Percentiles rank a stretch among this genome's conserved stretches.
phyloP scores from a whole-genome alignment of 164 flowering plant species.

The grape (Vitis vinifera) region DNA sequence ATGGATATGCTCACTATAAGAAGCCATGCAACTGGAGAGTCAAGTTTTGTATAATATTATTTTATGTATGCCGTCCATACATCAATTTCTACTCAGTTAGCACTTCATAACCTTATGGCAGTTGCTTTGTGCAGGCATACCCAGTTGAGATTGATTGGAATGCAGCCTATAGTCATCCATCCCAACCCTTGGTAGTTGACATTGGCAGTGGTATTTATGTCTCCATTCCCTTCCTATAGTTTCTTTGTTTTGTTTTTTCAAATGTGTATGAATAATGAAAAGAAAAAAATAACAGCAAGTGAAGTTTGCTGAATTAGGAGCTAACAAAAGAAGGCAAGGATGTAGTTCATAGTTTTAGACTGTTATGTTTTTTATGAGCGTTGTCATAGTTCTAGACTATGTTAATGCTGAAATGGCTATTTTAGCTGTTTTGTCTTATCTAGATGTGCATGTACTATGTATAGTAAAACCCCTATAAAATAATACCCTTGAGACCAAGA shows the following conservation, averaged over 20 bases:
- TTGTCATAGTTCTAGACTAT: too few species aligned
- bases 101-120: too few species aligned
- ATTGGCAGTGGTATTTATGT: constrained; percentile 78
- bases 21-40: neutral
- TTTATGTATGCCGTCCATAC: neutral
- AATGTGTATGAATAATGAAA: neutral
- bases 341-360: too few species aligned
- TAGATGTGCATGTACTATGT: too few species aligned
- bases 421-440: too few species aligned
- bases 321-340: neutral
- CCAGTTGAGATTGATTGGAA: constrained; percentile 71
- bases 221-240: neutral
- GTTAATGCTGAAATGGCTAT: too few species aligned
- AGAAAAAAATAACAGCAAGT: neutral
- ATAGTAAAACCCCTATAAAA: too few species aligned
- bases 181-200: constrained; percentile 76
- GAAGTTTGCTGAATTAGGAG: neutral
- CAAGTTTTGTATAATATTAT: neutral
- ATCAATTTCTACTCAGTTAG: neutral
- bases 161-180: constrained; percentile 48
- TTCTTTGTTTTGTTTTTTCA: neutral
- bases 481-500: too few species aligned
- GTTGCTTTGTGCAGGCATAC: constrained; percentile 61
- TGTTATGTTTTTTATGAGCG: too few species aligned
- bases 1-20: too few species aligned